Base-by-base conservation (phyloP, 768 basidiomycete species). In the Agaricus sinodeliciosus region DNA sequence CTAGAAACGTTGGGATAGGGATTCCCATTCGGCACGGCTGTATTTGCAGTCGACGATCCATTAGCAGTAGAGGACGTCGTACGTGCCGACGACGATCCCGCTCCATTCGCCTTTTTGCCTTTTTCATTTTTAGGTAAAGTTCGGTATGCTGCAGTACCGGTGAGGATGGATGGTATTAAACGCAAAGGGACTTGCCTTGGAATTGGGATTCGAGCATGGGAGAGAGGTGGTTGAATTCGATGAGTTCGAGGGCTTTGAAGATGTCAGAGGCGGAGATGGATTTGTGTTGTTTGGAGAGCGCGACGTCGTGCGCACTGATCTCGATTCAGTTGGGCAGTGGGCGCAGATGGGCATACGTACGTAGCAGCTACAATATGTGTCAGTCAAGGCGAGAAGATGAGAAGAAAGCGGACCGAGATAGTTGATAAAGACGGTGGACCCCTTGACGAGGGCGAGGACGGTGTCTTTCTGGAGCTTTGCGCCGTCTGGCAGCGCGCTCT, bases 371-470 rank as follows among this genome's bases (percentile, higher is more conserved):
- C 15, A 28, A n/a, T 3, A 22, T 22, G 22, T n/a, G 18, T 50
- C 28, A 50, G 31, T 12, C 34, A 35, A 8, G 9, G 5, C 13
- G 0, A 3, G 2, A 13, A 5, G 15, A 25, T n/a, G 4, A 16
- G 11, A 13, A 51, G 13, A 18, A 19, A 48, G 71, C 84, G 59
- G 65, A 87, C 94, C 86, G 7, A 98, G 73, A 60, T 94, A 95
- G 66, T 89, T 94, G 59, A 99, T 94, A 66, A 97, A 98, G 48
- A 97, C 87, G 0, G 94, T 94, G 3, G 94, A 91, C 27, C 87
- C 86, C 64, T 94, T 94, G 12, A 88, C 76, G 9, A 96, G 74
- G 11, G 92, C 90, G 1, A 88, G 65, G 0, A 94, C 82, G 0
- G 90, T 88, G 54, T 97, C 95, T 57, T 94, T 95, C 60, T 93